These are phyloP conservation scores for Boeremia lycopersici DNA, from an alignment of 2,329 filamentous ascomycete species.

Conservation along the genomic window DNA sequence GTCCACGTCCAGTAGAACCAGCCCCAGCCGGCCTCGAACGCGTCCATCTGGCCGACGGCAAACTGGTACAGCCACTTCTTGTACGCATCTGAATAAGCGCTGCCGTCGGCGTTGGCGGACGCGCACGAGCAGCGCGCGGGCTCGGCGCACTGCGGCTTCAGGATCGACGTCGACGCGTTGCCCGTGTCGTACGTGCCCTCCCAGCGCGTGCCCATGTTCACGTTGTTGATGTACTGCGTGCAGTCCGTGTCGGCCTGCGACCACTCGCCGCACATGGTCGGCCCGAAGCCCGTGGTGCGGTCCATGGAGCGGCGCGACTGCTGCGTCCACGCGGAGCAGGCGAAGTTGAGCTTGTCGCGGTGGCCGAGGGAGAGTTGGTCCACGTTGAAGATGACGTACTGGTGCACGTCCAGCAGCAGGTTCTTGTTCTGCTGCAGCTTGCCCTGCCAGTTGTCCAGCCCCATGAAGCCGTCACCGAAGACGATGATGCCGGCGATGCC, in stretches of 20 bases:
- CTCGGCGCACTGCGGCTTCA: constrained; percentile 76
- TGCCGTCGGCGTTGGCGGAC: constrained; percentile 74
- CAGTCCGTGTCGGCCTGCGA: constrained; percentile 98
- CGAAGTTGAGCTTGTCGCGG: constrained; percentile 81
- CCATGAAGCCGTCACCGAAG: constrained; percentile 95
- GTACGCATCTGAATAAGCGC: constrained; percentile 72
- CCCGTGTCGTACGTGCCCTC: constrained; percentile 81
- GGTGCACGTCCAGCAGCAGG: constrained; percentile 92
- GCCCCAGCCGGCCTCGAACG: constrained; percentile 90
- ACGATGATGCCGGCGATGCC: constrained; percentile 75
- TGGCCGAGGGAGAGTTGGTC: constrained; percentile 84
- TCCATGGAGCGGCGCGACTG: constrained; percentile 77
- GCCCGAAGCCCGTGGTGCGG: constrained; percentile 80
- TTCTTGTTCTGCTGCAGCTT: constrained; percentile 73
- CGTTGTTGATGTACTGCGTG: constrained; percentile 83
- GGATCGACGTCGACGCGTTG: constrained; percentile 64
- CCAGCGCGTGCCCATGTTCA: constrained; percentile 88
- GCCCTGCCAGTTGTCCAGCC: constrained; percentile 88
- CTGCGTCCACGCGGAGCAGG: constrained; percentile 83
- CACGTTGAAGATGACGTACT: constrained; percentile 97
- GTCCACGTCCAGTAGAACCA: constrained; percentile 99
- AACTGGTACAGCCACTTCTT: constrained; percentile 88
- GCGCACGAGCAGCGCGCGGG: constrained; percentile 71
- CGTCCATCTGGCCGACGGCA: constrained; percentile 93
- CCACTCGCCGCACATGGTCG: constrained; percentile 96